A percentile compares a stretch with the other conserved stretches of the same genome.
Evolutionary conservation across 768 basidiomycete species (phyloP).

Genomic region (Russula griseocarnosa): DNA sequence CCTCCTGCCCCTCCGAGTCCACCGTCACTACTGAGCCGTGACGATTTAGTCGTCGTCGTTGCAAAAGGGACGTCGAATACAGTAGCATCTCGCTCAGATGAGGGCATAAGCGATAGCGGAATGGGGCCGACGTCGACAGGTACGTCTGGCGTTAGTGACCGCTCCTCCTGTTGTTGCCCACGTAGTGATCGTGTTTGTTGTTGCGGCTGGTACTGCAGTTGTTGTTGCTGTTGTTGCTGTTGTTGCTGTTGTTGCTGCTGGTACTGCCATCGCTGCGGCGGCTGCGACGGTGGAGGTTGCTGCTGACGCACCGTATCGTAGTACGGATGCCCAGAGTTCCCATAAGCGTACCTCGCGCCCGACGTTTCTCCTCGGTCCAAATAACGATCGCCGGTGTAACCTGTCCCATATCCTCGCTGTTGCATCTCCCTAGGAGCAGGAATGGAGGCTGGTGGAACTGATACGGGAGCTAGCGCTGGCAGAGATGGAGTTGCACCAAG

Average conservation of each 20-base stretch:
- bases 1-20: not conserved
- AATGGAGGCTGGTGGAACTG: not conserved
- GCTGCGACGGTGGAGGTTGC: too few species aligned
- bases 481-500: not conserved
- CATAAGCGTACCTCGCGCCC: not conserved
- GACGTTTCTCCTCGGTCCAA: too few species aligned
- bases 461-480: not conserved
- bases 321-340: not conserved
- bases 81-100: not conserved
- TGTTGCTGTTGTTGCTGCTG: not conserved
- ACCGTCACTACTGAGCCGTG: not conserved
- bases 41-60: not conserved
- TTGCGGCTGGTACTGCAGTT: not conserved
- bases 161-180: not conserved
- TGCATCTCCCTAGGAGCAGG: not conserved
- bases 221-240: not conserved
- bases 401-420: not conserved
- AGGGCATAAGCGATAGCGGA: not conserved
- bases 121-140: not conserved
- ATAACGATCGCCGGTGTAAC: too few species aligned
- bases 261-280: not conserved
- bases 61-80: not conserved
- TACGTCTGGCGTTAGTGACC: too few species aligned
- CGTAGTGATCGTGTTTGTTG: not conserved
- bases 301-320: conserved; percentile 4